Base-by-base conservation (phyloP, 148 eudicot species). In the Linanthus parryae region DNA sequence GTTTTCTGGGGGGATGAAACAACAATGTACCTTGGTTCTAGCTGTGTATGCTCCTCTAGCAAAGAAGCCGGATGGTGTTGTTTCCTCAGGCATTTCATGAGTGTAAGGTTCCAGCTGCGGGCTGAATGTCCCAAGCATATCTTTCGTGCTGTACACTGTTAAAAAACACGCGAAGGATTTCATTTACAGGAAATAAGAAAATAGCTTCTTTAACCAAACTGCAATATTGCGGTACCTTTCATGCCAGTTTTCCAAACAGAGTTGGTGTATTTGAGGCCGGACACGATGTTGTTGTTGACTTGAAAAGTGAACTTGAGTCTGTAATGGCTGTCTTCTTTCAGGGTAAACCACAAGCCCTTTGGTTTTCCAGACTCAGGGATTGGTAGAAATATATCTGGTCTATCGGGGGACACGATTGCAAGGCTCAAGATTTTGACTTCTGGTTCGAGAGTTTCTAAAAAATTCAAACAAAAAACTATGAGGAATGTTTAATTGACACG, bases 31-130 rank as follows among this genome's bases (percentile, higher is more conserved):
- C 87, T 68, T 82, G 34, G 97, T 61, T 73, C 58, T 81, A 29
- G 97, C 94, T 10, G 94, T 49, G 51, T 88, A 88, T 33, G 94
- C 72, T 44, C 97, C 97, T 75, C 97, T 74, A 36, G 97, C 97
- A 56, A 88, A 85, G 24, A 82, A 79, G 23, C 97, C 97, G 39
- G 94, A 77, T 14, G 97, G 97, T 48, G 97, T 88, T 18, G 84
- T 77, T 29, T 88, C 94, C 71, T 88, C 90, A 0, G 80, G 82
- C 80, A 85, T 74, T 62, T 74, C 74, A 48, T 88, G 89, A 0
- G 77, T 79, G 53, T 77, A 84, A 43, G 80, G 69, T 49, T 88
- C 97, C 11, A 61, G 61, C 63, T 84, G 97, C 37, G 94, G 97
- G 61, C 90, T 84, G 31, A 77, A 88, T 1, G 97, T 84, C 48